Evolutionary conservation across 1,139 yeast species (phyloP).

Genomic region (Geotrichum fermentans): DNA sequence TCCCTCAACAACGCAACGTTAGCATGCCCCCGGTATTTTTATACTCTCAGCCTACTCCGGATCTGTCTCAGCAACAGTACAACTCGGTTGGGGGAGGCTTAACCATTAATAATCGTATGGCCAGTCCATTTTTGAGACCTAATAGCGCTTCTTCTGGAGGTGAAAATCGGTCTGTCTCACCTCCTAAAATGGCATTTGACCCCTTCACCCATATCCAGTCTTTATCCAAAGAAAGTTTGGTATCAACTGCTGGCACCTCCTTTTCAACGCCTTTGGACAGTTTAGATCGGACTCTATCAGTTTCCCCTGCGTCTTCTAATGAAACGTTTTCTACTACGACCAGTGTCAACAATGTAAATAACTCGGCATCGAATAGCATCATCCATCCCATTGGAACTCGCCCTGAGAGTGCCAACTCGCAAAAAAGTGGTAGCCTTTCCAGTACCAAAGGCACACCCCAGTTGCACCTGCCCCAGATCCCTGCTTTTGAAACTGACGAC

Average conservation of each 20-base stretch:
- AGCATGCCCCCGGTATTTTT: conserved; percentile 16
- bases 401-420: conserved; percentile 9
- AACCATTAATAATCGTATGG: conserved; percentile 5
- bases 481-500: conserved; percentile 3
- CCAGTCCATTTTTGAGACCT: conserved; percentile 15
- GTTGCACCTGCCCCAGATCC: conserved; percentile 2
- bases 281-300: conserved; percentile 4
- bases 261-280: neutral
- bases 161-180: conserved; percentile 10
- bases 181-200: conserved; percentile 6
- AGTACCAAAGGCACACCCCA: neutral
- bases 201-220: conserved; percentile 4
- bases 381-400: conserved; percentile 12
- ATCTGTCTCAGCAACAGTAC: neutral
- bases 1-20: conserved; percentile 15
- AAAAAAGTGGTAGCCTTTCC: neutral
- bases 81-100: neutral
- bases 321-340: conserved; percentile 6
- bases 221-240: conserved; percentile 5
- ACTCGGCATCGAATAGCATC: neutral
- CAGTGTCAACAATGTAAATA: neutral
- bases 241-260: conserved; percentile 6
- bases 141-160: conserved; percentile 3
- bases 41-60: conserved; percentile 3
- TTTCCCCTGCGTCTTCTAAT: conserved; percentile 15